Conservation (phyloP, 768 basidiomycete genomes). For the Psilocybe cyanescens region DNA sequence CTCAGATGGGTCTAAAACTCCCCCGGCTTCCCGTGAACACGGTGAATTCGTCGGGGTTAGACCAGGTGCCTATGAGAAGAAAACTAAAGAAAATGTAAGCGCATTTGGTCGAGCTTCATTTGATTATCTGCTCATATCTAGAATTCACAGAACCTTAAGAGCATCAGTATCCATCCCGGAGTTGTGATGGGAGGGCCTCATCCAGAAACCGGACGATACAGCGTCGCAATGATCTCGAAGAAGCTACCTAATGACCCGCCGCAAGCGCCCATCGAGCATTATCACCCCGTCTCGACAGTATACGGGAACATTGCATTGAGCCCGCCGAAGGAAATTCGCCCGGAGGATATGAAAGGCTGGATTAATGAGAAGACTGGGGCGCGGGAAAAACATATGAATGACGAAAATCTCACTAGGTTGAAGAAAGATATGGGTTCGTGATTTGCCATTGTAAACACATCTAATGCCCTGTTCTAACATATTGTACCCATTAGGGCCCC, state of each 20-base stretch:
- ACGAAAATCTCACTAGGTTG: conserved; percentile 7
- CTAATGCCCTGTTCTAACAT: not conserved
- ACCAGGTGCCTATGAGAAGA: conserved; percentile 19
- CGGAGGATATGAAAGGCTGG: conserved; percentile 21
- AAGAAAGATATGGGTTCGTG: conserved; percentile 19
- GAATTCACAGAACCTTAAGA: conserved; percentile 6
- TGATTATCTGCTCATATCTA: not conserved
- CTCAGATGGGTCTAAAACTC: not conserved
- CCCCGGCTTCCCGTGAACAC: conserved; percentile 5
- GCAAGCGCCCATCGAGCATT: conserved; percentile 18
- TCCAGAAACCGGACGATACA: conserved; percentile 17
- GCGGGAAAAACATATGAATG: conserved; percentile 15
- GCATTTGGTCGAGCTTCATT: not conserved
- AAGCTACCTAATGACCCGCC: conserved; percentile 26
- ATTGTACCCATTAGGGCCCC: not conserved
- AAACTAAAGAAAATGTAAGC: conserved; percentile 2
- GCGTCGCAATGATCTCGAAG: conserved; percentile 28
- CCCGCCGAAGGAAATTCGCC: conserved; percentile 10
- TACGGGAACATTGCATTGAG: conserved; percentile 23
- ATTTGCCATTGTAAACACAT: no score
- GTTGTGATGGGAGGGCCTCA: conserved; percentile 22
- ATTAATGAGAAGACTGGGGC: conserved; percentile 17
- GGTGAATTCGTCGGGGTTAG: conserved; percentile 24
- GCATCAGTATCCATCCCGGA: conserved; percentile 27
- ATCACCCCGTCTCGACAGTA: conserved; percentile 14